Base-by-base conservation (phyloP, 495 filamentous ascomycete genomes). In the Trichoderma gamsii region DNA sequence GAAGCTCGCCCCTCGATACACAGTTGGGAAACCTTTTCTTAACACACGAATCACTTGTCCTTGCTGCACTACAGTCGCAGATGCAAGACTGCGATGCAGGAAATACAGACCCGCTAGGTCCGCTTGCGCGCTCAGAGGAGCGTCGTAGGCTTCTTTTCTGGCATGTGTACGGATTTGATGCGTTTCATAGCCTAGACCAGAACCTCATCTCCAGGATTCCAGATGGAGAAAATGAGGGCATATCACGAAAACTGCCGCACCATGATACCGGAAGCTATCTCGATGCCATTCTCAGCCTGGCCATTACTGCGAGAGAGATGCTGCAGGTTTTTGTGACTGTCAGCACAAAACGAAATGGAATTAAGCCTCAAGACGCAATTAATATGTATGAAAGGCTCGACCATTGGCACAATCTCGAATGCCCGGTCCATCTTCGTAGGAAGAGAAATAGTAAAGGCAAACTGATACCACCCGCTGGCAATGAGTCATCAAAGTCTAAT, bases 311-410 rank as follows among this genome's bases (percentile, higher is more conserved):
- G 49, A 21, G 49, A 52, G 49, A 52, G 49, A 52, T 52, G n/a
- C n/a, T 52, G 21, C 18, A 21, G 21, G 21, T 21, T 23, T 52
- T 52, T 18, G 49, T 52, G 21, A 52, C 49, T 11, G 49, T 52
- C n/a, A 52, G n/a, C n/a, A 52, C 49, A 52, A 52, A 52, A 52
- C 49, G 49, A 4, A 52, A 52, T 52, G 49, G 49, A 18, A 21
- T 52, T 1, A 52, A 23, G n/a, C n/a, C 18, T 52, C 18, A 9
- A 18, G 49, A 52, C 21, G 16, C 21, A 1, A 23, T 52, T 7
- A 21, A 52, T 52, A 21, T 52, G 3, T 52, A 52, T 11, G 49
- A 52, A 11, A 23, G 49, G 49, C 49, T 52, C 49, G 11, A 23
- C 5, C 49, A 3, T 52, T 52, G 49, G 49, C 49, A 52, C 16